Percentiles rank a stretch among this genome's conserved stretches.
Evolutionary conservation across 371 early-diverging fungal genomes (phyloP).

Genomic region (Mortierella sp.): DNA sequence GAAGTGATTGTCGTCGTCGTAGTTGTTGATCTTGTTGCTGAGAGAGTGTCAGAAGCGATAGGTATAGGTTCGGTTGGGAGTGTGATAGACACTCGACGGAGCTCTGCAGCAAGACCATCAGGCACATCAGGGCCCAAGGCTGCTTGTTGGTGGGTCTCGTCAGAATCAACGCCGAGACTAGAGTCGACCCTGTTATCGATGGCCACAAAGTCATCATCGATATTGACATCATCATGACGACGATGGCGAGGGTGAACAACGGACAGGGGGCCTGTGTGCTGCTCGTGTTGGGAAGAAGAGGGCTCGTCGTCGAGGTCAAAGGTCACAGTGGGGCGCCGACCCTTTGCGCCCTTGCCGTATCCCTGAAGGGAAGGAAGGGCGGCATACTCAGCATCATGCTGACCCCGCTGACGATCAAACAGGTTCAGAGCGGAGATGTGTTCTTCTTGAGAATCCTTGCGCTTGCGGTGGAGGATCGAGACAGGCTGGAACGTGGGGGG

Average conservation of each 20-base stretch:
- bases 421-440: constrained; percentile 3
- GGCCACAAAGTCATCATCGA: not conserved
- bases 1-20: not conserved
- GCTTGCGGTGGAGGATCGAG: constrained; percentile 30
- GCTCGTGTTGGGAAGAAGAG: not conserved
- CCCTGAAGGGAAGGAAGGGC: constrained; percentile 11
- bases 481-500: constrained; percentile 17
- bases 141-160: not conserved
- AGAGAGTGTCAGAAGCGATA: not conserved
- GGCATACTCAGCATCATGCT: constrained; percentile 14
- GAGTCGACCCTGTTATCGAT: not conserved
- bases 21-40: not conserved
- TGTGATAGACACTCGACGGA: constrained; percentile 37
- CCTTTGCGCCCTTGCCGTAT: constrained; percentile 21
- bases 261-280: not conserved
- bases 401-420: constrained; percentile 16
- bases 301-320: constrained; percentile 37
- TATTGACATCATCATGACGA: constrained; percentile 15
- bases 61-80: not conserved
- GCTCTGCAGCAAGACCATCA: constrained; percentile 23
- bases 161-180: not conserved
- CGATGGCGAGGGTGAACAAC: not conserved
- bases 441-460: constrained; percentile 36
- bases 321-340: constrained; percentile 44
- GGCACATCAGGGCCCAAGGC: not conserved